Evolutionary conservation across 1,139 yeast genomes (phyloP), one percentile per base, ranked within the genome.

Genomic region (Diutina catenulata): DNA sequence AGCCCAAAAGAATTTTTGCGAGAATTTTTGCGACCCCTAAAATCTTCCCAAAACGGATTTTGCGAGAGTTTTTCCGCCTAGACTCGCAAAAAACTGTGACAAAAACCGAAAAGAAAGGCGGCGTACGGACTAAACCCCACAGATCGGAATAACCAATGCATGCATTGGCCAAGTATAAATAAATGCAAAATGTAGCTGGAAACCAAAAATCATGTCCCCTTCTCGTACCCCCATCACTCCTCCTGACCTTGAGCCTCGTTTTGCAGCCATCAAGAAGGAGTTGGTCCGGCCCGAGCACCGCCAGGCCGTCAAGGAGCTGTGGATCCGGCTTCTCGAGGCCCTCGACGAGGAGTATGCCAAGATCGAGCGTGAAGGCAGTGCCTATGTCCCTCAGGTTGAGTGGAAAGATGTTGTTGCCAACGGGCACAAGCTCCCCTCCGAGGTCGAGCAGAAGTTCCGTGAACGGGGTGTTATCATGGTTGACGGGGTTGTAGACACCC

Each of bases 231-330:
- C n/a, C n/a, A 25, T 16, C 15, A 14, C 21, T 13, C 35, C 35
- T 10, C 45, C 43, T 5, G 54, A 37, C 24, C 42, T 48, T 11
- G 47, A 44, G 7, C 35, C 42, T 4, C 42, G 49, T 19, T 49
- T 43, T 26, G 35, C 40, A 5, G 43, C 37, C 4, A 21, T 49
- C 23, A 54, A 54, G 37, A 40, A 43, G 19, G 38, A 38, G 7
- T 43, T 51, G 15, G 52, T 54, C 14, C 45, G 46, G 24, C 53
- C 55, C 3, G 52, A 51, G 38, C 45, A 54, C 36, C 43, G 42
- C 11, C 47, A 44, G 27, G 47, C 44, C 24, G 57, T 53, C 1
- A 49, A 46, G 13, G 48, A 36, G 2, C 48, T 53, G 24, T 54
- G 59, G 57, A 45, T 49, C 24, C 41, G 57, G 20, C 40, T 54